Base-by-base conservation (phyloP, 192 early-diverging fungal species). In the Linnemannia schmuckeri region DNA sequence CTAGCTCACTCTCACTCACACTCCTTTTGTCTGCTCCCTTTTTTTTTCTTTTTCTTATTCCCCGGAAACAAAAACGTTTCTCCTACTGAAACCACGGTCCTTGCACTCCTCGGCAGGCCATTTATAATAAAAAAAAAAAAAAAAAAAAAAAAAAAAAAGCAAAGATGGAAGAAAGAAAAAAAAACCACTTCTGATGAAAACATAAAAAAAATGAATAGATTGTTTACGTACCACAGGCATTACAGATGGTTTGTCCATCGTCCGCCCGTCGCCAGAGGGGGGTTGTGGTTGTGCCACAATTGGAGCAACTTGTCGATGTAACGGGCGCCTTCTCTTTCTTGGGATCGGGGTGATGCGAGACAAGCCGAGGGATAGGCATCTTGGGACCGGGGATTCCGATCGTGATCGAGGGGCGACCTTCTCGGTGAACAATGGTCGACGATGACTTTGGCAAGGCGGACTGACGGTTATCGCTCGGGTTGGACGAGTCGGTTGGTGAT, bases 181-280 rank as follows among this genome's bases (percentile, higher is more conserved):
- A 41, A 70, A 54, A 42, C 46, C 22, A 49, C 20, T 7, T 30
- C 54, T 10, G 37, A 74, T 69, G 66, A 72, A 52, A 80, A 52
- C 20, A 27, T 49, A 72, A 12, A 52, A 66, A 72, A 79, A 35
- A 10, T 17, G 10, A 38, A 30, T 52, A 40, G 47, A 46, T 47
- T 37, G 47, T 38, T 35, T 91, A 97, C 81, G 94, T 91, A 61
- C 97, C 98, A 89, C 98, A 99, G 1, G 98, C 98, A 77, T 99
- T 99, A 88, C 98, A 99, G 54, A 99, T 95, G 24, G 97, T 94
- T 71, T 97, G 95, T 77, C 98, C 98, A 57, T 93, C 92, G 22
- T 93, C 92, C 76, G 96, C 94, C 70, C 97, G 90, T 40, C 98
- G 90, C 98, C 98, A 99, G 46, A 99, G 91, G 6, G 97, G 95